phyloP scores from a whole-genome alignment of 83 land plant genomes.

The Larix sibirica region DNA sequence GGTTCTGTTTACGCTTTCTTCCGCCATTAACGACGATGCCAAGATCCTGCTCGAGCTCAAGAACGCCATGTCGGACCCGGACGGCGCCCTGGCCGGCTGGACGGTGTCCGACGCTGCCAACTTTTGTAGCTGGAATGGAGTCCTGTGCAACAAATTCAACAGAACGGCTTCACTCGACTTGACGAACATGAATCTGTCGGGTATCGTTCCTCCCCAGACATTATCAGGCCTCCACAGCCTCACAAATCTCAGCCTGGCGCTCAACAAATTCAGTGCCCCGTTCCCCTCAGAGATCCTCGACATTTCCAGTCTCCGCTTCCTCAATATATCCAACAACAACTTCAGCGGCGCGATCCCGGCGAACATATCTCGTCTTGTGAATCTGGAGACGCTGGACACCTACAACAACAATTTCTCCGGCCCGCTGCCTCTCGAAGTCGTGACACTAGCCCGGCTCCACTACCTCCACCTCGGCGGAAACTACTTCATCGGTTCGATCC shows the following conservation, averaged over 20 bases:
- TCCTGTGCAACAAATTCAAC: slow-evolving; percentile 19
- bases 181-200: slow-evolving; percentile 44
- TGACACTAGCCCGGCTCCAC: slow-evolving; percentile 27
- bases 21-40: neutral
- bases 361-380: slow-evolving; percentile 23
- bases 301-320: slow-evolving; percentile 28
- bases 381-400: slow-evolving; percentile 64
- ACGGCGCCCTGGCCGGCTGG: neutral
- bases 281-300: slow-evolving; percentile 24
- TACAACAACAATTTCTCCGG: slow-evolving; percentile 81
- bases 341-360: slow-evolving; percentile 49
- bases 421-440: slow-evolving; percentile 49
- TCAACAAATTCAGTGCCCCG: slow-evolving; percentile 38
- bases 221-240: slow-evolving; percentile 22
- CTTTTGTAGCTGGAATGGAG: neutral
- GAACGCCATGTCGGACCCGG: neutral
- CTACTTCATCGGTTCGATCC: slow-evolving; percentile 68
- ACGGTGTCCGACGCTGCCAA: neutral
- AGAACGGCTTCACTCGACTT: slow-evolving; percentile 48
- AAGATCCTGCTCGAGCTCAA: neutral
- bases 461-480: slow-evolving; percentile 80
- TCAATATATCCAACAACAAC: slow-evolving; percentile 77
- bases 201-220: slow-evolving; percentile 23
- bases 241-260: slow-evolving; percentile 40
- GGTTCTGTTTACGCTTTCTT: no score